Conservation (phyloP, 768 basidiomycete species). For the Collybia nuda region DNA sequence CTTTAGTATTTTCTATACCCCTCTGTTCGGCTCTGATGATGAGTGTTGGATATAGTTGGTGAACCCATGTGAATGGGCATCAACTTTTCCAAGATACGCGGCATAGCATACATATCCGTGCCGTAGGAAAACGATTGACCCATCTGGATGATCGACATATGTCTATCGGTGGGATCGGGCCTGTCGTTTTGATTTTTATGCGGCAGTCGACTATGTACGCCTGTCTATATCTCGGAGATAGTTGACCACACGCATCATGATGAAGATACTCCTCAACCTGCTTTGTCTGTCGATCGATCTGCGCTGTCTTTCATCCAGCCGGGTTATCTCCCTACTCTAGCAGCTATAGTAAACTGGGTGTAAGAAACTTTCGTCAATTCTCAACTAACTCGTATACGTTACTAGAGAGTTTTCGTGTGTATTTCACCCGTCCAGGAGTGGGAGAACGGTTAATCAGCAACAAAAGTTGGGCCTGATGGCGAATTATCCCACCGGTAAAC, state of each 20-base stretch:
- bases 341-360: neutral
- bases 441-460: neutral
- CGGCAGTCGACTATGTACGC: neutral
- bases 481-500: constrained; percentile 7
- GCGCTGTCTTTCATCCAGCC: neutral
- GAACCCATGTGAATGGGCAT: too few species aligned
- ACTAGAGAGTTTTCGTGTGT: too few species aligned
- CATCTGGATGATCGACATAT: constrained; percentile 11
- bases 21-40: too few species aligned
- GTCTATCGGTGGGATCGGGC: neutral
- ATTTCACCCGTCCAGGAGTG: too few species aligned
- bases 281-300: neutral
- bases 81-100: too few species aligned
- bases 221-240: neutral
- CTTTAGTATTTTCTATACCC: too few species aligned
- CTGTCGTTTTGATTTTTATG: neutral
- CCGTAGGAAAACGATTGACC: neutral
- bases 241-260: neutral
- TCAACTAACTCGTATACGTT: too few species aligned
- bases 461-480: neutral
- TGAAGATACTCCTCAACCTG: neutral
- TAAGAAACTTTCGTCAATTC: neutral
- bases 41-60: too few species aligned
- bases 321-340: neutral
- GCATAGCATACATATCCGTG: neutral